Base-by-base conservation (phyloP, 2,329 filamentous ascomycete species). In the Metarhizium rileyi region DNA sequence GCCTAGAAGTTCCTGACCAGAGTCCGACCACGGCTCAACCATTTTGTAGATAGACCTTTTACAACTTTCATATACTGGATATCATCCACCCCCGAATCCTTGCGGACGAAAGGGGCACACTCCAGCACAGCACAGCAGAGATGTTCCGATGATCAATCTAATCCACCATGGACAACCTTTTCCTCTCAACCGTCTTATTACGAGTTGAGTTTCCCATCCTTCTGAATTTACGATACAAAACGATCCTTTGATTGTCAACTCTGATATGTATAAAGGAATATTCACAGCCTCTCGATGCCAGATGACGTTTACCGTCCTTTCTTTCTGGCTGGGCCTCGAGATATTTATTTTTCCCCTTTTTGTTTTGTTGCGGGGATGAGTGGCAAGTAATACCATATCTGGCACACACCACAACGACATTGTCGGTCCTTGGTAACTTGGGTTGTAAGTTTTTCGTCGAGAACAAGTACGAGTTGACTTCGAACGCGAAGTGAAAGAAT, bases 21-120 rank as follows among this genome's bases (percentile, higher is more conserved):
- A 16, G n/a, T 16, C 33, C 9, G 18, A 22, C 18, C 16, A 38
- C 10, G n/a, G n/a, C n/a, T n/a, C n/a, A n/a, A n/a, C n/a, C n/a
- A n/a, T n/a, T n/a, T n/a, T 28, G 44, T 47, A 50, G 16, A 50
- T 50, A 46, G 22, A 18, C 38, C 18, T 27, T 16, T 33, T 14
- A 22, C 6, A 20, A 7, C n/a, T 22, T 16, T 16, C 23, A 36
- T 14, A 33, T 43, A 27, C 22, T 30, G n/a, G 22, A 25, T 49
- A 28, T 22, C 10, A 5, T 22, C 27, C 28, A 40, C 14, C 27
- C 30, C 8, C 26, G 18, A 16, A 7, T 23, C 10, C 27, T 16
- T 22, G 16, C 20, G 27, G n/a, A n/a, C n/a, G n/a, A 16, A 12
- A 43, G 16, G 22, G 28, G 26, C 22, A 25, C n/a, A 40, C 16